phyloP scores from a whole-genome alignment of 2,329 filamentous ascomycete species.

The Sclerotinia glacialis region DNA sequence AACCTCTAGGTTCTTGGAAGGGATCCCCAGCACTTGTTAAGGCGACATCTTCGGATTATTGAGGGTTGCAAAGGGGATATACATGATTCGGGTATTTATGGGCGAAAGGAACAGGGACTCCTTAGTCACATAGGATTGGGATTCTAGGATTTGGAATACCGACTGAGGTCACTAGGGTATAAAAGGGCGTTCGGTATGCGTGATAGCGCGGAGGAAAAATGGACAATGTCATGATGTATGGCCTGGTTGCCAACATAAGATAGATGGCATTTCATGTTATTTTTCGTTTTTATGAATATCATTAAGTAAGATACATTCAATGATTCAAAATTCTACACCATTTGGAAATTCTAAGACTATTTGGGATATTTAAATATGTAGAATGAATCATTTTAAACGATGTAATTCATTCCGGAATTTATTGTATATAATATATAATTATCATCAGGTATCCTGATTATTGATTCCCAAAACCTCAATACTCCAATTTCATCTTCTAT shows the following conservation, averaged over 20 bases:
- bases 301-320: neutral
- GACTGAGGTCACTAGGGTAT: neutral
- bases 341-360: neutral
- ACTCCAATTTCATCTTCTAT: neutral
- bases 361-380: neutral
- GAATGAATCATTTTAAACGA: neutral
- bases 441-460: neutral
- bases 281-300: neutral
- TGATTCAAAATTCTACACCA: neutral
- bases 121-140: neutral
- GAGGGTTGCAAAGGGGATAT: neutral
- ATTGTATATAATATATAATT: too few relatives aligned
- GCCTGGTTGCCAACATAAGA: constrained; percentile 7
- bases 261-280: neutral
- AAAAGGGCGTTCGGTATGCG: neutral
- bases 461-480: neutral
- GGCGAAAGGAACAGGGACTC: neutral
- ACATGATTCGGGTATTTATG: neutral
- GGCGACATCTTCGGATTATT: neutral
- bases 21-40: neutral
- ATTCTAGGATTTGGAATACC: neutral
- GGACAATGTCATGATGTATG: neutral
- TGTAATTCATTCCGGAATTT: neutral
- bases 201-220: neutral
- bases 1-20: neutral